Percentiles rank a stretch among this genome's conserved stretches.
Conservation (phyloP, 345 rosid species). For the Dipteronia dyeriana region DNA sequence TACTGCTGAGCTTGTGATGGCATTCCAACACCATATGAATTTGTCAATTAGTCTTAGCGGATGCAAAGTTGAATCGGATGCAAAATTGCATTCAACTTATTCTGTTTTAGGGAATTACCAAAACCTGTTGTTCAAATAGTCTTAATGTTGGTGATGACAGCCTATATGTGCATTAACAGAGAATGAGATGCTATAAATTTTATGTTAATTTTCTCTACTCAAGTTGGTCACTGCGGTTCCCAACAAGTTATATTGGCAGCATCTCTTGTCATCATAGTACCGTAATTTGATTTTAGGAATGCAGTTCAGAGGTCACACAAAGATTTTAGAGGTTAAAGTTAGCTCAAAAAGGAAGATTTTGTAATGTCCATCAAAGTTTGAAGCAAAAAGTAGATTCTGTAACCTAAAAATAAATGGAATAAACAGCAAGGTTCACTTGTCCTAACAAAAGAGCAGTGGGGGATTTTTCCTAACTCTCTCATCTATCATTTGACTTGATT, state of each 20-base stretch:
- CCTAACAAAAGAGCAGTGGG: constrained; percentile 6
- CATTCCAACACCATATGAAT: background rate
- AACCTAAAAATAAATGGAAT: constrained; percentile 17
- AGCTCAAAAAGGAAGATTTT: background rate
- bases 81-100: background rate
- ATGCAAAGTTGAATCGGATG: background rate
- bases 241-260: no score
- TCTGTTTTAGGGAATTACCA: background rate
- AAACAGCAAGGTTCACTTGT: constrained; percentile 1
- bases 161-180: no score
- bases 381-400: constrained; percentile 15
- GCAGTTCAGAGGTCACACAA: background rate
- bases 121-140: no score
- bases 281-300: background rate
- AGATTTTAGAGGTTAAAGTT: background rate
- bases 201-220: no score
- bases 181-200: no score
- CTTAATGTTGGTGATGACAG: no score
- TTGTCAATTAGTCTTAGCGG: background rate
- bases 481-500: constrained; percentile 4
- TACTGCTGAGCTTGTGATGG: background rate
- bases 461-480: constrained; percentile 19
- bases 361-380: constrained; percentile 3
- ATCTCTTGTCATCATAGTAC: no score
- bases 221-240: no score